Evolutionary conservation across 148 eudicot species (phyloP), one percentile per base, ranked within the genome.

Genomic region (Fallopia convolvulus): DNA sequence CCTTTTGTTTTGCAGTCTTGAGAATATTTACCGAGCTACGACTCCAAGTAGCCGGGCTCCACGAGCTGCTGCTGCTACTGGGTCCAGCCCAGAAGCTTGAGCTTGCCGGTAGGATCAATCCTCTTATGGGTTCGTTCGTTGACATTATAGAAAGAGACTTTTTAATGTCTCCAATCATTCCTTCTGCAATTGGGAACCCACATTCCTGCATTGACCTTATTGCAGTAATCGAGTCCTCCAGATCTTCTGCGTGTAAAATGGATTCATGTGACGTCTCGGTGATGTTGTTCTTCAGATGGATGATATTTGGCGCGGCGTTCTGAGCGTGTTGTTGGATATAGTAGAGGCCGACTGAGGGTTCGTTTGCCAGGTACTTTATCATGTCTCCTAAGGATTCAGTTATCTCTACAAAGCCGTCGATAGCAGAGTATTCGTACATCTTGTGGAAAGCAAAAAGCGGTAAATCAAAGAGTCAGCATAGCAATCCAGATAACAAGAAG

Each of bases 261-360:
- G 88, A 79, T 77, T 88, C 94, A 13, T 77, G 91, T 21, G 97
- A 91, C 48, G 88, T 91, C 50, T 87, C 86, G 5, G 5, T 42
- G 72, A 86, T 44, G 4, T 84, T 86, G 77, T 86, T 90, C 76
- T 82, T 91, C 75, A 86, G 87, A 83, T 79, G 85, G 48, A 90
- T 72, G 14, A 93, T 84, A 80, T 90, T 96, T n/a, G 99, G 97
- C 12, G 86, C 90, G 33, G 98, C 93, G 39, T 88, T 90, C 74
- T 89, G 92, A 33, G 89, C 86, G 81, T 96, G 99, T 77, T 93
- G 94, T 77, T 96, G 99, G 78, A 96, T 80, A 58, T 89, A 96
- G 85, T 84, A 93, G 79, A 96, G 88, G 21, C 99, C 99, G 55
- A 91, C 93, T 0, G 98, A 96, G 79, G 99, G 99, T 79, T 96